Base-by-base conservation (phyloP, 495 filamentous ascomycete species). In the Thermothielavioides terrestris region DNA sequence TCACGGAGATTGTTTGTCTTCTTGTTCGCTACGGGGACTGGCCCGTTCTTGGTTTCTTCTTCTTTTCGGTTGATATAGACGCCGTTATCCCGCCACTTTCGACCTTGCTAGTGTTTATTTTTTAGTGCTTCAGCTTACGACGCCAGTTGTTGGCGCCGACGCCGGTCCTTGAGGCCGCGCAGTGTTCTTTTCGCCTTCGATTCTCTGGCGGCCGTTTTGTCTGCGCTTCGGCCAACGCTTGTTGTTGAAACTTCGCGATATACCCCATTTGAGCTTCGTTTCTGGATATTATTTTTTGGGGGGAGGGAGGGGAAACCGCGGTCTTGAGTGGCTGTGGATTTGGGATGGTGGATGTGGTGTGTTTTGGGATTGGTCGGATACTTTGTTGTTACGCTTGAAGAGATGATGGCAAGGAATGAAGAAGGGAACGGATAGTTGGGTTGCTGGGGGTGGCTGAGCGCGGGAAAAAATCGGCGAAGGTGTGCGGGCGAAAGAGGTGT, bases 231-330 rank as follows among this genome's bases (percentile, higher is more conserved):
- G 31, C 31, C n/a, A 21, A 28, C 20, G 31, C n/a, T 46, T 46
- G 31, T 46, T 46, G 17, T 8, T 36, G 31, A 30, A n/a, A n/a
- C 43, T 46, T 46, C 31, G 38, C 52, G 52, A 54, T 54, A 54
- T 54, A 54, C 52, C 52, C 52, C 52, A 21, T 39, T 50, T 9
- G 35, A 38, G 17, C 26, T 54, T 43, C 23, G 26, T 23, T 54
- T 49, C 37, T 44, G 7, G 25, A 21, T 39, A 26, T 21, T 31
- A n/a, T n/a, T n/a, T n/a, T n/a, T n/a, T n/a, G n/a, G n/a, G n/a
- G n/a, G n/a, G n/a, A n/a, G n/a, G n/a, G n/a, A n/a, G n/a, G n/a
- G n/a, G n/a, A n/a, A n/a, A n/a, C n/a, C n/a, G n/a, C n/a, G 8
- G 11, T 46, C 27, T 32, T 49, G 37, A 8, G 14, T 35, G 18